Base-by-base conservation (phyloP, 306 rosid genomes). In the Datisca glomerata region DNA sequence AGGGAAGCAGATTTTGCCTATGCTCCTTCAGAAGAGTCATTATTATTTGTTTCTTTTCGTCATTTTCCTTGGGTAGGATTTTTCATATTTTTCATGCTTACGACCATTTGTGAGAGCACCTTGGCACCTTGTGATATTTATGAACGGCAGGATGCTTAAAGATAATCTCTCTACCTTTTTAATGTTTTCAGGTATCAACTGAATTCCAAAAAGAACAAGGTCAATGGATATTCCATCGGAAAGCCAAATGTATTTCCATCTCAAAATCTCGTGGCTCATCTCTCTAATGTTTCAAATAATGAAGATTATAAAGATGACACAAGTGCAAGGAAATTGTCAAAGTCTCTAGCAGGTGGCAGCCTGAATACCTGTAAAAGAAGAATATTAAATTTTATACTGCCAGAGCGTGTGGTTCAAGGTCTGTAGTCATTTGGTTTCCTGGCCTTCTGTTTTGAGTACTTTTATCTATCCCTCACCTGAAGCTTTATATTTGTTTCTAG, bases 331-430 rank as follows among this genome's bases (percentile, higher is more conserved):
- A 51, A 76, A 41, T 64, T 84, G 65, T 80, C 98, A 33, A 80
- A 71, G 80, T 80, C 98, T 2, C 78, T 85, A 12, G 42, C 38
- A 22, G 96, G 96, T 55, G 98, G 98, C 39, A 80, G 71, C 71
- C 70, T 80, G 73, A 91, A 91, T 43, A 45, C 45, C 45, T 68
- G 74, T 72, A 91, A 91, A 79, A 72, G 70, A 56, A 78, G 86
- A 70, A 51, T 69, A 44, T 21, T 71, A 36, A 70, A 49, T 38
- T 66, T 73, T 38, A 18, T 27, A 58, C 49, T 60, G 54, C 79
- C 73, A 24, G 96, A 84, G 62, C 86, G 55, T 28, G 53, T 61
- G 38, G 60, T 68, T 67, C 93, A 77, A 78, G 98, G 98, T 91
- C 60, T 56, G 66, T 45, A 55, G 31, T 24, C 32, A 43, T 43